Conservation (phyloP, 306 rosid genomes). For the Glycine latifolia region DNA sequence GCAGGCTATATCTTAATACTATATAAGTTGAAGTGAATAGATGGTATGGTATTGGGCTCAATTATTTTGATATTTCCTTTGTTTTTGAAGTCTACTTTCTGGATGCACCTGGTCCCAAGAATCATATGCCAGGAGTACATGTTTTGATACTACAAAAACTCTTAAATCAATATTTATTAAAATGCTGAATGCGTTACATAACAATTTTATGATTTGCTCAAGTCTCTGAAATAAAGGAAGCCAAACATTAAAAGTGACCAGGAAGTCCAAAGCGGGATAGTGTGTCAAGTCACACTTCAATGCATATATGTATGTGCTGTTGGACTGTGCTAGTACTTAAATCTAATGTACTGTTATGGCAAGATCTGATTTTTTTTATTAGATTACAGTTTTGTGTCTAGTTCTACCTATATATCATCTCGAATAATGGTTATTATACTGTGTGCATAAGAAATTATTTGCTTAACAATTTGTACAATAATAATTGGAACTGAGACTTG, state of each 20-base stretch:
- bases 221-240: slow-evolving; percentile 24
- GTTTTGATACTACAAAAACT: slow-evolving; percentile 10
- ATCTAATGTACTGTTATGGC: background rate
- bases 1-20: background rate
- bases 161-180: background rate
- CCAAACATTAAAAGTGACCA: background rate
- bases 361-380: background rate
- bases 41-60: slow-evolving; percentile 1
- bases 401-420: background rate
- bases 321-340: background rate
- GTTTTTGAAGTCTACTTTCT: slow-evolving; percentile 1
- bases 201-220: background rate
- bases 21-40: slow-evolving; percentile 26
- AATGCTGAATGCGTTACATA: background rate
- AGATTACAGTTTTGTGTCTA: too few relatives aligned
- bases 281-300: background rate
- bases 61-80: background rate
- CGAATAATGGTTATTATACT: background rate
- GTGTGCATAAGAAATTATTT: background rate
- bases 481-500: slow-evolving; percentile 13
- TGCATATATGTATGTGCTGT: background rate
- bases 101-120: background rate
- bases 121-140: slow-evolving; percentile 5
- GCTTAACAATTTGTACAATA: slow-evolving; percentile 7
- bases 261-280: background rate